Evolutionary conservation across 129 eudicot genomes (phyloP).

Genomic region (Ambrosia trifida): DNA sequence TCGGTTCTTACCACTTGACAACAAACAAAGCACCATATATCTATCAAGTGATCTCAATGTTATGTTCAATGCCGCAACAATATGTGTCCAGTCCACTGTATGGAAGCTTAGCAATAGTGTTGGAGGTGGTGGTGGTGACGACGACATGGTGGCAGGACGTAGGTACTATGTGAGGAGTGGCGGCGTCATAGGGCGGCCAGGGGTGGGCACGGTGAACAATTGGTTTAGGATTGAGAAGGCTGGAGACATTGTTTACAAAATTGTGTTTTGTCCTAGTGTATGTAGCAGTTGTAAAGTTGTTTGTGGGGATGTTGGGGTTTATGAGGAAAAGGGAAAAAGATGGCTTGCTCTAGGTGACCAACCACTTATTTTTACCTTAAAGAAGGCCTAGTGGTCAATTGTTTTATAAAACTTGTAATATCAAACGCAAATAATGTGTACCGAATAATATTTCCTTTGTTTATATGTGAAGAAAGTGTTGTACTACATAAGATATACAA

Average conservation of each 20-base stretch:
- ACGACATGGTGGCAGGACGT: constrained; percentile 36
- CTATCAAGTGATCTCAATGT: constrained; percentile 61
- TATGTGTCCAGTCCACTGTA: constrained; percentile 67
- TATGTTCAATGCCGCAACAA: constrained; percentile 61
- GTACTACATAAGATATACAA: not conserved
- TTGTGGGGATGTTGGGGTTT: constrained; percentile 75
- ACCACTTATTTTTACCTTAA: constrained; percentile 55
- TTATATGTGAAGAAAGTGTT: not conserved
- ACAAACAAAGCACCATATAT: constrained; percentile 31
- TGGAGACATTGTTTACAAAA: constrained; percentile 52
- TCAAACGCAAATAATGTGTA: not conserved
- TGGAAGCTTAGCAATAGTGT: constrained; percentile 51
- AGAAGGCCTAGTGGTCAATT: constrained; percentile 33
- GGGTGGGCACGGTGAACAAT: constrained; percentile 52
- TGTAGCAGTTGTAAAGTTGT: constrained; percentile 56
- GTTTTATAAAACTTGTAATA: not conserved
- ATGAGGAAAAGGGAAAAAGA: constrained; percentile 52
- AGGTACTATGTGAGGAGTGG: constrained; percentile 56
- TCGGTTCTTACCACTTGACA: constrained; percentile 48
- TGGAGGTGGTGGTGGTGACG: not conserved
- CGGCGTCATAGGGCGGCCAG: constrained; percentile 63
- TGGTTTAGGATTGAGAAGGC: constrained; percentile 74
- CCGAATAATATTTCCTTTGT: not conserved
- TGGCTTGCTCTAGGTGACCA: constrained; percentile 67
- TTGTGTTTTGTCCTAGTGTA: constrained; percentile 77